Base-by-base conservation (phyloP, 2,329 filamentous ascomycete genomes). In the Ophiostoma fasciatum region DNA sequence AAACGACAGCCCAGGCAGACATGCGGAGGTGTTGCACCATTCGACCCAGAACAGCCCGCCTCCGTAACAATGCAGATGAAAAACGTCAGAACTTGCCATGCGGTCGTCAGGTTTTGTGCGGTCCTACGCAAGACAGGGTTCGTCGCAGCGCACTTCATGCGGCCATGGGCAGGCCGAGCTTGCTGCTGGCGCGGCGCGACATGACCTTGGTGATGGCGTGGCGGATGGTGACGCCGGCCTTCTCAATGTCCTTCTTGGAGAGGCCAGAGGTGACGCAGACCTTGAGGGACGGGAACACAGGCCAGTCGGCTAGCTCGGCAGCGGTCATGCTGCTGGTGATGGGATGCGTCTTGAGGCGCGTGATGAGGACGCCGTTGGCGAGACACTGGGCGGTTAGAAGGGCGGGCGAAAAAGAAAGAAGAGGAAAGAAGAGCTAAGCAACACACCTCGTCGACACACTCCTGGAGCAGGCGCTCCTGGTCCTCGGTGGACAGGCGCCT, bases 191-290 rank as follows among this genome's bases (percentile, higher is more conserved):
- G 54, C 74, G 77, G 42, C 71, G 64, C 15, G 70, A 74, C 68
- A 98, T 75, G 42, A 96, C 75, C 61, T 94, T 94, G 35, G 87
- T 93, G 46, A 96, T 82, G 12, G 90, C 88, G 59, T 94, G 87
- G 41, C 88, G 70, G 46, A 98, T 87, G 9, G 73, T 77, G 7
- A 78, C 75, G 12, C 87, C 90, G 1, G 90, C 84, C 64, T 92
- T 94, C 61, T 98, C 92, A 37, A 87, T 81, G 56, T 98, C 90
- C 62, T 93, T 94, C 64, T 82, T 92, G 18, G 82, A 81, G 43
- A 98, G 62, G 2, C 82, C 90, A 5, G 74, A 82, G 0, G 87
- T 94, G 36, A 94, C 66, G 52, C 88, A 96, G 11, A 96, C 73
- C 60, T 96, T 94, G 43, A 98, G 67, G 1, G 84, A 83, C 9